Evolutionary conservation across 2,329 filamentous ascomycete genomes (phyloP), one percentile per base, ranked within the genome.

Genomic region (Talaromyces atroroseus): DNA sequence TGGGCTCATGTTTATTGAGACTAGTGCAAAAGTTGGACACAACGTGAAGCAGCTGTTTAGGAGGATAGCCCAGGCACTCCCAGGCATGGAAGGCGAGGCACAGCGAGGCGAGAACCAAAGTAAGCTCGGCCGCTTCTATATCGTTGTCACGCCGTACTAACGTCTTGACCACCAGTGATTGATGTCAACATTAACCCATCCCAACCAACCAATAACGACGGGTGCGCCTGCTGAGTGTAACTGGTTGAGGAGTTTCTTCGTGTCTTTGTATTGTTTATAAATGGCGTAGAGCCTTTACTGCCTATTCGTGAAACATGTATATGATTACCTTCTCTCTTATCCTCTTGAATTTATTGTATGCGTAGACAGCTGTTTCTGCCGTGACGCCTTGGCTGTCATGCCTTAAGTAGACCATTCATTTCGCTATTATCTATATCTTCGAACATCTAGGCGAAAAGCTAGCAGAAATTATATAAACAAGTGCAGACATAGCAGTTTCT

Each of bases 1-100:
- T 75, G 94, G 94, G 63, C 79, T 96, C 64, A 96, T 99, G 89
- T 99, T 99, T 70, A 94, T 99, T 66, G 94, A 99, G 81, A 99
- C 94, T 54, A 96, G 91, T 73, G 94, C 94, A 54, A 99, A 99
- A 81, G 82, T 96, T 12, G 92, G 95, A 42, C 91, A 97, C 76
- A 99, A 99, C 71, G 95, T 99, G 65, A 99, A 99, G 82, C 89
- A 88, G 64, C 80, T 99, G 57, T 99, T 99, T 79, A 90, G 92
- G 81, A 88, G 91, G 79, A 99, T 99, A 83, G 94, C 95, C 42
- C 94, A 99, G 76, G 94, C 95, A 38, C 79, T 99, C 65, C 94
- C 94, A 7, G 94, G 94, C 21, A 97, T 99, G 94, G 94, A 99
- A 74, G 91, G 90, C 14, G 87, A 91, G 64, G 88, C 90, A 63